Conservation (phyloP, 192 early-diverging fungal species). For the Rhizophagus sp. region DNA sequence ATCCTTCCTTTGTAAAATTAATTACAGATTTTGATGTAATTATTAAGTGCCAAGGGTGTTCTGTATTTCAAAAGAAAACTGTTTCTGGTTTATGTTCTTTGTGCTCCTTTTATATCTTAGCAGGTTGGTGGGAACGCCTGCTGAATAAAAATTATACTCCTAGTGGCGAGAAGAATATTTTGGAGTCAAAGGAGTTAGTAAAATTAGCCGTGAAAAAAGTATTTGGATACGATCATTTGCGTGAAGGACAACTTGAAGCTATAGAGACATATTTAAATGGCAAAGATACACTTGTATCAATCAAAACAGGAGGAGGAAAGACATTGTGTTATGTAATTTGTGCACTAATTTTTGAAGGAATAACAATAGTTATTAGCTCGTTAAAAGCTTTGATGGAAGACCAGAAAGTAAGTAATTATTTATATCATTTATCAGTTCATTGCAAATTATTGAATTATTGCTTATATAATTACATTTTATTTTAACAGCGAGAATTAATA, state of each 20-base stretch:
- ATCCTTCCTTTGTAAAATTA: too few relatives aligned
- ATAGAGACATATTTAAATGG: neutral
- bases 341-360: neutral
- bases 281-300: neutral
- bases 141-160: neutral
- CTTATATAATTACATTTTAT: neutral
- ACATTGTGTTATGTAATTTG: neutral
- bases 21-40: neutral
- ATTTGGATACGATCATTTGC: neutral
- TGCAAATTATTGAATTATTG: neutral
- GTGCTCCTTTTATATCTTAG: neutral
- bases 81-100: neutral
- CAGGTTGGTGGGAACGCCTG: neutral
- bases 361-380: neutral
- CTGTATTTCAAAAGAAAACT: neutral
- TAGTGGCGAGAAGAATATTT: too few relatives aligned
- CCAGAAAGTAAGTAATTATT: neutral
- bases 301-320: neutral
- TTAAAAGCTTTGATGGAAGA: slow-evolving; percentile 8
- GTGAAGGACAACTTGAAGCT: neutral
- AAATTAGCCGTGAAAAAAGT: neutral
- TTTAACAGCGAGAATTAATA: neutral
- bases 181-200: neutral
- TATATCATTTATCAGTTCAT: too few relatives aligned
- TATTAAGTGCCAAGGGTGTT: neutral